These are phyloP conservation scores for Abelmoschus esculentus DNA, from an alignment of 345 rosid species.

Conservation along the genomic window DNA sequence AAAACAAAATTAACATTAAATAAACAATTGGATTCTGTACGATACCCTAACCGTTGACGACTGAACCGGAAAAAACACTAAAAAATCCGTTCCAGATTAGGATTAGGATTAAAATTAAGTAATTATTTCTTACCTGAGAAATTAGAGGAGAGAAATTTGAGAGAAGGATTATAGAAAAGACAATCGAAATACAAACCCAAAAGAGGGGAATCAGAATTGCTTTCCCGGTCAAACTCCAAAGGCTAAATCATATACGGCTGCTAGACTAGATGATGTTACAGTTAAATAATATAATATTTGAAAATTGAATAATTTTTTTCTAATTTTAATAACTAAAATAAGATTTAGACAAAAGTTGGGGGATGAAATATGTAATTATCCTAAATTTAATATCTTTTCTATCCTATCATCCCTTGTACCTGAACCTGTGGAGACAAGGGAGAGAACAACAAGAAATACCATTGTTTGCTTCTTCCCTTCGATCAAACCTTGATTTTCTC, in stretches of 20 bases:
- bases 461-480: not conserved
- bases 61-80: not conserved
- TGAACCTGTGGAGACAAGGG: not conserved
- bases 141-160: not conserved
- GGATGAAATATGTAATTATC: not conserved
- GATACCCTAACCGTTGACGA: not conserved
- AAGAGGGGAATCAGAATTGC: not conserved
- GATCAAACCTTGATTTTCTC: constrained; percentile 7
- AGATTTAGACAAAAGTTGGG: no score
- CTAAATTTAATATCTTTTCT: not conserved
- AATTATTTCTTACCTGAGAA: not conserved
- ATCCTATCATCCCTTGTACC: not conserved
- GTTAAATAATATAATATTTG: no score
- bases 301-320: no score
- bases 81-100: not conserved
- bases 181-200: not conserved
- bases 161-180: not conserved
- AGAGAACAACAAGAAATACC: not conserved
- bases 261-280: no score
- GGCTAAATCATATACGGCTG: not conserved
- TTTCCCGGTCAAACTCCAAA: not conserved
- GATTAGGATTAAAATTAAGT: not conserved
- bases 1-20: not conserved
- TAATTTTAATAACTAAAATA: no score
- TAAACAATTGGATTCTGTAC: not conserved